Base-by-base conservation (phyloP, 257 asterid genomes). In the Eucommia ulmoides region DNA sequence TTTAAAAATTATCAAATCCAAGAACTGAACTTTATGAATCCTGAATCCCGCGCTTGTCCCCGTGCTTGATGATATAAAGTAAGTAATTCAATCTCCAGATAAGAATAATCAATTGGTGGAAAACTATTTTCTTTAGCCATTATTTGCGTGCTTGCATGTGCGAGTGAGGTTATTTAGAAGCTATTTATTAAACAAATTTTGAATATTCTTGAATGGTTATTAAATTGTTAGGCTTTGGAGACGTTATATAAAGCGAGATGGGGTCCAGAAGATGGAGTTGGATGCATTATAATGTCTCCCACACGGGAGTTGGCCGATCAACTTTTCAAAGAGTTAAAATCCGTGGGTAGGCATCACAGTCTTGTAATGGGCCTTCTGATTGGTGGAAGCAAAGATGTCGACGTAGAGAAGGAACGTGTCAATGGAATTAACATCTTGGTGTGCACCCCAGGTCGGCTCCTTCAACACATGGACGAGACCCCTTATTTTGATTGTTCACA, bases 391-490 rank as follows among this genome's bases (percentile, higher is more conserved):
- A 79, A 75, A 62, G 95, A 81, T 70, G 88, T 91, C 49, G 97
- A 70, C 54, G 38, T 64, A 1, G 99, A 91, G 77, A 91, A 86
- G 66, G 97, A 86, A 53, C 82, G 71, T 46, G 94, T 91, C 46
- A 86, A 77, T 33, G 63, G 60, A 54, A 59, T 91, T 79, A 86
- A 91, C 65, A 83, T 91, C 63, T 64, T 91, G 78, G 94, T 91
- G 25, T 86, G 99, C 54, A 91, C 99, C 49, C 97, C 97, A 2
- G 97, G 99, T 10, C 80, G 97, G 55, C 93, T 91, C 63, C 95
- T 91, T 53, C 99, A 91, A 72, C 99, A 91, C 89, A 91, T 91
- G 99, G 94, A 91, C 10, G 97, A 86, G 64, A 91, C 99, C 29
- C 93, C 86, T 41, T 77, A 91, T 77, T 91, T 91, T 51, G 93